phyloP scores from a whole-genome alignment of 2,329 filamentous ascomycete species.

The Scedosporium boydii region DNA sequence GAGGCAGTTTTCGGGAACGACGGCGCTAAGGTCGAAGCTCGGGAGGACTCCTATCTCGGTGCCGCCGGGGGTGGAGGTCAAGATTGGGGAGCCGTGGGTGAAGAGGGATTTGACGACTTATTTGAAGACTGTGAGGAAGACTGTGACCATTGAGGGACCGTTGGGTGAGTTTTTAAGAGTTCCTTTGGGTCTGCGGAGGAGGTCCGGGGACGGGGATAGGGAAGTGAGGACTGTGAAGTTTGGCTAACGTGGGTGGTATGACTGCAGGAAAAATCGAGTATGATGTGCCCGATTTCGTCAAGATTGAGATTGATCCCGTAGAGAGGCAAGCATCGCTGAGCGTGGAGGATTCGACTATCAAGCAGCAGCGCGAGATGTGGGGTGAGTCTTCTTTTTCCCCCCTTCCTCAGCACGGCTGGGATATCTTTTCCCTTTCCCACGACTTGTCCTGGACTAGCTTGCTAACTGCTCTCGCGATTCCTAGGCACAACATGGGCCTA shows the following conservation, averaged over 20 bases:
- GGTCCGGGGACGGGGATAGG: background rate
- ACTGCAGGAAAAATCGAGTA: conserved; percentile 61
- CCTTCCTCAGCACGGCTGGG: too few species aligned
- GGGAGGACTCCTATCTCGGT: conserved; percentile 72
- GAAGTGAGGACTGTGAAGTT: conserved; percentile 5
- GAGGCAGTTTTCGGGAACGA: conserved; percentile 60
- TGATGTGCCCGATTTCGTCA: conserved; percentile 70
- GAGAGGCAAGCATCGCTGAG: conserved; percentile 56
- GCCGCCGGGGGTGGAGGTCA: conserved; percentile 73
- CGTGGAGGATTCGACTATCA: conserved; percentile 57
- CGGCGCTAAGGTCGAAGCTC: conserved; percentile 66
- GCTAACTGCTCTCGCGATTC: background rate
- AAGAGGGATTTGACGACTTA: conserved; percentile 49
- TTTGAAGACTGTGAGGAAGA: conserved; percentile 52
- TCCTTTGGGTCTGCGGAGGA: background rate
- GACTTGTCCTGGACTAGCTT: background rate
- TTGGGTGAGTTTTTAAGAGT: conserved; percentile 46
- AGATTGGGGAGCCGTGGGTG: conserved; percentile 52
- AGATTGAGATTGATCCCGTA: conserved; percentile 56
- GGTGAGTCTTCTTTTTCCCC: conserved; percentile 42
- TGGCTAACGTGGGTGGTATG: background rate
- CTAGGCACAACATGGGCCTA: conserved; percentile 83
- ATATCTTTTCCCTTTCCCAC: too few species aligned
- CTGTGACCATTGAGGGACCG: conserved; percentile 70
- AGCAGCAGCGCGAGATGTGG: conserved; percentile 91